Evolutionary conservation across 2,329 filamentous ascomycete genomes (phyloP).

Genomic region (Ophiostoma quercus): DNA sequence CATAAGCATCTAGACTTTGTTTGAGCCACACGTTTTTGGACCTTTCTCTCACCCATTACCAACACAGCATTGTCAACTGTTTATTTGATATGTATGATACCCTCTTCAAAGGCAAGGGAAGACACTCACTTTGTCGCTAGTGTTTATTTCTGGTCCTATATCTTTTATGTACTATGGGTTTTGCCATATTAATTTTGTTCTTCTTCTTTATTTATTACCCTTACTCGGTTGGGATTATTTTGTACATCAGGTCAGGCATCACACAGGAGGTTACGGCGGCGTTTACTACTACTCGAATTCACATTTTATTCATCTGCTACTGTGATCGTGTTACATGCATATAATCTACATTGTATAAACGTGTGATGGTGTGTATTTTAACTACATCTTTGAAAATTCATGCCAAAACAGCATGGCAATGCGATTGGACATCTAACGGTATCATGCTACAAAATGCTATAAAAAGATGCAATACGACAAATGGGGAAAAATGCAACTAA

Average conservation of each 20-base stretch:
- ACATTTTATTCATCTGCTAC: neutral
- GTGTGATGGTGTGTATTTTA: neutral
- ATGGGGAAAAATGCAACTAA: neutral
- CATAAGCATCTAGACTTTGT: neutral
- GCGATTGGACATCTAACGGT: neutral
- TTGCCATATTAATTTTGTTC: neutral
- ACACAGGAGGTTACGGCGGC: neutral
- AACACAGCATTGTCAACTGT: neutral
- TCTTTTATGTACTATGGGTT: neutral
- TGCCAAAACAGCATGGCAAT: neutral
- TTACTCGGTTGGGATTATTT: neutral
- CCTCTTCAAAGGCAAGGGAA: neutral
- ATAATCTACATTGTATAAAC: neutral
- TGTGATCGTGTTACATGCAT: neutral
- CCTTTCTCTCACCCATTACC: neutral
- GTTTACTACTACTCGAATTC: neutral
- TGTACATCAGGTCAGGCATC: neutral
- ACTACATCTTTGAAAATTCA: neutral
- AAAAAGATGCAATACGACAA: neutral
- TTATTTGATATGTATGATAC: conserved; percentile 11
- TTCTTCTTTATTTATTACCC: neutral
- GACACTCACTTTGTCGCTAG: neutral
- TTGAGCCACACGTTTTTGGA: neutral
- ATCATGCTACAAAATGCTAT: neutral
- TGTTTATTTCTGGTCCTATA: neutral